Evolutionary conservation across 2,329 filamentous ascomycete species (phyloP).

Genomic region (Phaeosphaeria sp.): DNA sequence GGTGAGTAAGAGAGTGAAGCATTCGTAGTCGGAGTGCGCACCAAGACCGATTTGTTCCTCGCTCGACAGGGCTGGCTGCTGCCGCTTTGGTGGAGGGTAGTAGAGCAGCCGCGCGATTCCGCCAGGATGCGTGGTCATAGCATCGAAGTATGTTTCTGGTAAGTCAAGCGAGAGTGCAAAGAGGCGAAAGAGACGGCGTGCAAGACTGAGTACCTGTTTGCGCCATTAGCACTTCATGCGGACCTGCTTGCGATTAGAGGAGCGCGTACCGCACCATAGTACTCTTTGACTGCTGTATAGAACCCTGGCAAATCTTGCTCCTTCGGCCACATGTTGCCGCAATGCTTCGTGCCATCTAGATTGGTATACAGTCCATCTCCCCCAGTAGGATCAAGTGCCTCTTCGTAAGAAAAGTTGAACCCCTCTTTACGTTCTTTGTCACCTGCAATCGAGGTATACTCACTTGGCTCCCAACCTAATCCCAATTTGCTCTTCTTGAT

Average conservation of each 20-base stretch:
- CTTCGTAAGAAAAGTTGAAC: constrained; percentile 54
- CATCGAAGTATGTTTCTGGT: constrained; percentile 49
- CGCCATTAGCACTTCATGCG: neutral
- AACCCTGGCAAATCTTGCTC: constrained; percentile 51
- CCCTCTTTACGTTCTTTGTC: constrained; percentile 51
- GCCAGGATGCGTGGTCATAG: constrained; percentile 50
- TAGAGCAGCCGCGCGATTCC: constrained; percentile 50
- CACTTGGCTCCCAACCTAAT: constrained; percentile 51
- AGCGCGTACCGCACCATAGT: constrained; percentile 44
- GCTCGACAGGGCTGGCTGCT: constrained; percentile 10
- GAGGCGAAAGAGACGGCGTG: constrained; percentile 50
- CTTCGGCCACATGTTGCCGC: constrained; percentile 50
- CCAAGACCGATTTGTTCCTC: constrained; percentile 47
- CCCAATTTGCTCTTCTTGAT: constrained; percentile 49
- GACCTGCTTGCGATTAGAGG: neutral
- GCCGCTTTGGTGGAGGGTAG: constrained; percentile 42
- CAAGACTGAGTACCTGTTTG: constrained; percentile 42
- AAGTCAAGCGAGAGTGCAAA: constrained; percentile 50
- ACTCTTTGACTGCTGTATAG: constrained; percentile 44
- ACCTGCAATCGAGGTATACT: constrained; percentile 50
- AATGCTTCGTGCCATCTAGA: constrained; percentile 45
- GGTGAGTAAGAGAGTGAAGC: constrained; percentile 43
- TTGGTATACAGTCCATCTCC: constrained; percentile 52
- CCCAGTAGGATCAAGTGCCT: constrained; percentile 46
- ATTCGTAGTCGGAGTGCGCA: constrained; percentile 46